These are phyloP conservation scores for Andrographis paniculata DNA, from an alignment of 305 asterid genomes.

Conservation along the genomic window DNA sequence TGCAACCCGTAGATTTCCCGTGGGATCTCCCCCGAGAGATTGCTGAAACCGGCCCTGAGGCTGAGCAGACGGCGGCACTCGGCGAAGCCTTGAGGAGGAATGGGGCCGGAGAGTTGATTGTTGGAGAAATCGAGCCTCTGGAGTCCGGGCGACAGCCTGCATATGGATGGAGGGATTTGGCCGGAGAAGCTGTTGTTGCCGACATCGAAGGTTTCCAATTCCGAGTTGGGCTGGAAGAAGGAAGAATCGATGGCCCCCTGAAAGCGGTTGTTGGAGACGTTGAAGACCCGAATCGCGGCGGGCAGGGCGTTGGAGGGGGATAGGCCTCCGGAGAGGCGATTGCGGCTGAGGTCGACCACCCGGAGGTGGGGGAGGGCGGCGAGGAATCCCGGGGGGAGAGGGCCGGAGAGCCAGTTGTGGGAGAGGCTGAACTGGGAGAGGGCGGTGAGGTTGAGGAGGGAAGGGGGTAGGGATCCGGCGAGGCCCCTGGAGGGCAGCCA, in stretches of 20 bases:
- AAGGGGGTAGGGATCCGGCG: conserved; percentile 37
- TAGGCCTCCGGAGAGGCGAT: conserved; percentile 46
- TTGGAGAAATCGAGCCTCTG: conserved; percentile 52
- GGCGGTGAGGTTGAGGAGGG: conserved; percentile 35
- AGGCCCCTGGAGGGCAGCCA: conserved; percentile 65
- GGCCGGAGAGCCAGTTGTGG: conserved; percentile 43
- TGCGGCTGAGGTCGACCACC: conserved; percentile 58
- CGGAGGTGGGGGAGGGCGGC: conserved; percentile 25
- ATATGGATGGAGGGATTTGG: conserved; percentile 42
- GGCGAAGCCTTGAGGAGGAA: conserved; percentile 42
- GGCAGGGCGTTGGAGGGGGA: conserved; percentile 29
- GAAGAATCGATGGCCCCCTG: conserved; percentile 41
- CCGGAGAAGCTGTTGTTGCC: conserved; percentile 78
- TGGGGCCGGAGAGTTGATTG: conserved; percentile 51
- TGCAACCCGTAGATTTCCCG: conserved; percentile 36
- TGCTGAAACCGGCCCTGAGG: conserved; percentile 65
- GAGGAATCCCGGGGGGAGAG: conserved; percentile 50
- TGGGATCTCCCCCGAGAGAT: conserved; percentile 56
- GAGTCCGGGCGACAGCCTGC: conserved; percentile 34
- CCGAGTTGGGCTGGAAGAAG: conserved; percentile 31
- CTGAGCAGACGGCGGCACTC: conserved; percentile 36
- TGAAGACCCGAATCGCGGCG: conserved; percentile 24
- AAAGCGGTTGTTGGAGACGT: conserved; percentile 64
- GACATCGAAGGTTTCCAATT: conserved; percentile 46
- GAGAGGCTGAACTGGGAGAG: conserved; percentile 53